Conservation (phyloP, 345 rosid genomes). For the Isatis tinctoria region DNA sequence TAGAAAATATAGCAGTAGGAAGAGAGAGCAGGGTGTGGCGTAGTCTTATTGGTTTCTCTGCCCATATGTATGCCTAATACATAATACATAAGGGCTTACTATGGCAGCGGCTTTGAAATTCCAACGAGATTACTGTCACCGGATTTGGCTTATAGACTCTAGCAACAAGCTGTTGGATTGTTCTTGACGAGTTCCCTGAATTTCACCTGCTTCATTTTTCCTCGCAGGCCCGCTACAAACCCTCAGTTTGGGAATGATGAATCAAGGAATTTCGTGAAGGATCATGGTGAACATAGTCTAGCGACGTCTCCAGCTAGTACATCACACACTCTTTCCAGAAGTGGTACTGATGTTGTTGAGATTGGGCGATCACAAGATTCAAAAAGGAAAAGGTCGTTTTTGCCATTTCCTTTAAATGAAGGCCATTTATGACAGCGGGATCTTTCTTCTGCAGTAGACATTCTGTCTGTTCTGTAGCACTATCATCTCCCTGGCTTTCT, state of each 20-base stretch:
- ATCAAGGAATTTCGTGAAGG: constrained; percentile 33
- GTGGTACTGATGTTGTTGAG: constrained; percentile 51
- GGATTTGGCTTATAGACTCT: constrained; percentile 30
- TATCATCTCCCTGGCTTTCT: not conserved
- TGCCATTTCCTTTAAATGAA: constrained; percentile 35
- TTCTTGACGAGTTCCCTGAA: constrained; percentile 5
- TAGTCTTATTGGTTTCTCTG: not conserved
- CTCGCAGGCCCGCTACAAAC: constrained; percentile 44
- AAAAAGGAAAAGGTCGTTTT: constrained; percentile 49
- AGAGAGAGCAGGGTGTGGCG: constrained; percentile 5
- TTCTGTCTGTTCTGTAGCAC: constrained; percentile 9
- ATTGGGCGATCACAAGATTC: constrained; percentile 53
- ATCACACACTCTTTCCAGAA: constrained; percentile 55
- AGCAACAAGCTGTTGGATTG: constrained; percentile 31
- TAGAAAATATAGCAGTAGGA: constrained; percentile 5
- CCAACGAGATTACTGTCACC: constrained; percentile 20
- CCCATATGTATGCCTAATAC: constrained; percentile 9
- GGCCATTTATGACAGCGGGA: constrained; percentile 29
- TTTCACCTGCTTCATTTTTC: constrained; percentile 13
- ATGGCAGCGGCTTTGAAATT: constrained; percentile 28
- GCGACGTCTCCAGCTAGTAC: constrained; percentile 39
- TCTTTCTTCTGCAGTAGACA: constrained; percentile 32
- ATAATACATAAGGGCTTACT: not conserved
- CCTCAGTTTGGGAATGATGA: constrained; percentile 44
- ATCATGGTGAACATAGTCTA: constrained; percentile 37